These are phyloP conservation scores for Albophoma yamanashiensis DNA, from an alignment of 2,329 filamentous ascomycete species.

Conservation along the genomic window DNA sequence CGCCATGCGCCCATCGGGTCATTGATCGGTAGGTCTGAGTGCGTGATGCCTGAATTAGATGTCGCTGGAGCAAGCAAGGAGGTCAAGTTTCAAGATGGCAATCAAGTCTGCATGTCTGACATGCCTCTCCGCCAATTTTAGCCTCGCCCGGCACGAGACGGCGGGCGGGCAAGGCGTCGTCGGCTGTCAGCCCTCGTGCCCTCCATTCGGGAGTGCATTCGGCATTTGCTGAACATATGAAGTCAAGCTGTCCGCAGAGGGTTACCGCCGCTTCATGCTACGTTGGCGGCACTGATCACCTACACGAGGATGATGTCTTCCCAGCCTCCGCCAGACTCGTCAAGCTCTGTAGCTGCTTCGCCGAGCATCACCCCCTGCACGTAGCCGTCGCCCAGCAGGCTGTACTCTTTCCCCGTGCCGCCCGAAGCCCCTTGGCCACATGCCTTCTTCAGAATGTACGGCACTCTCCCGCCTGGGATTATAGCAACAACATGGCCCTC, in stretches of 20 bases:
- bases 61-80: neutral
- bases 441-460: neutral
- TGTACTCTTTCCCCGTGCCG: neutral
- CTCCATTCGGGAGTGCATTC: neutral
- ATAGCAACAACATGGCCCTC: neutral
- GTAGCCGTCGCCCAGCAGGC: neutral
- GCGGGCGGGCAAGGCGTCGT: neutral
- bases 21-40: neutral
- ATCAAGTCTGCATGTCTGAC: too few relatives aligned
- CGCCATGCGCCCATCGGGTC: neutral
- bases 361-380: neutral
- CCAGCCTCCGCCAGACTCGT: neutral
- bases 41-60: neutral
- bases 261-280: neutral
- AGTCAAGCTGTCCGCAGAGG: neutral
- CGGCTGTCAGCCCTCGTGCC: neutral
- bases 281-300: neutral
- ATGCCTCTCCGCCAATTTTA: too few relatives aligned
- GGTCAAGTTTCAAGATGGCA: neutral
- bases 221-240: neutral
- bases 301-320: neutral
- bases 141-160: neutral
- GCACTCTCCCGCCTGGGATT: neutral
- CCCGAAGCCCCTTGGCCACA: neutral
- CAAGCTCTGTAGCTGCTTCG: neutral